Percentiles rank a stretch among this genome's conserved stretches.
These are phyloP conservation scores for Tagetes erecta DNA, from an alignment of 129 eudicot species.

Conservation along the genomic window DNA sequence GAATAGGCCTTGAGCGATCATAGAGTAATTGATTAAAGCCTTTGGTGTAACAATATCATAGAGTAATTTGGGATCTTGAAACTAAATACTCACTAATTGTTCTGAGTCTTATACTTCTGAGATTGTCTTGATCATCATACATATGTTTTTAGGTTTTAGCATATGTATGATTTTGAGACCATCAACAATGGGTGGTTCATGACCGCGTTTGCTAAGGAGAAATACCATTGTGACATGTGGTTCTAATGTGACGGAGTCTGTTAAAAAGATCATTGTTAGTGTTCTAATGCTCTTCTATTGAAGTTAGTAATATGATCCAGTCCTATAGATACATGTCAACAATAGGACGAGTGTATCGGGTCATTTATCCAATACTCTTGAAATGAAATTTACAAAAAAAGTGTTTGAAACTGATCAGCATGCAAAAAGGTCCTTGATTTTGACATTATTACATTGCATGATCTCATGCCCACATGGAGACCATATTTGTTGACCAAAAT, in stretches of 20 bases:
- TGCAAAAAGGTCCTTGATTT: conserved; percentile 6
- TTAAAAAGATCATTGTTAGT: too few species aligned
- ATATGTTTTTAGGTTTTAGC: background rate
- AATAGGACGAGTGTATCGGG: too few species aligned
- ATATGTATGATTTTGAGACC: background rate
- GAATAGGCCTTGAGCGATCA: too few species aligned
- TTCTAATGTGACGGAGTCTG: too few species aligned
- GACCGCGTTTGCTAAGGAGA: too few species aligned
- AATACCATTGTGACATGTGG: too few species aligned
- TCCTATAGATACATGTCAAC: too few species aligned
- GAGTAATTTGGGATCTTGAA: background rate
- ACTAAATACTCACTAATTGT: background rate
- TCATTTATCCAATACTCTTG: too few species aligned
- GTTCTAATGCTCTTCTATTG: background rate
- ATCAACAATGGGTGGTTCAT: too few species aligned
- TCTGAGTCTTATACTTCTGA: background rate
- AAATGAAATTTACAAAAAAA: background rate
- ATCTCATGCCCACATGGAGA: conserved; percentile 22
- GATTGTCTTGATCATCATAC: background rate
- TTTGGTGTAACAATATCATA: background rate
- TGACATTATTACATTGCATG: conserved; percentile 13
- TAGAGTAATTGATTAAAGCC: background rate
- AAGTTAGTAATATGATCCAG: background rate
- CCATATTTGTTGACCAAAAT: conserved; percentile 14
- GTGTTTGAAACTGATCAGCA: background rate